Conservation (phyloP, 192 early-diverging fungal species). For the Diversispora epigaea region DNA sequence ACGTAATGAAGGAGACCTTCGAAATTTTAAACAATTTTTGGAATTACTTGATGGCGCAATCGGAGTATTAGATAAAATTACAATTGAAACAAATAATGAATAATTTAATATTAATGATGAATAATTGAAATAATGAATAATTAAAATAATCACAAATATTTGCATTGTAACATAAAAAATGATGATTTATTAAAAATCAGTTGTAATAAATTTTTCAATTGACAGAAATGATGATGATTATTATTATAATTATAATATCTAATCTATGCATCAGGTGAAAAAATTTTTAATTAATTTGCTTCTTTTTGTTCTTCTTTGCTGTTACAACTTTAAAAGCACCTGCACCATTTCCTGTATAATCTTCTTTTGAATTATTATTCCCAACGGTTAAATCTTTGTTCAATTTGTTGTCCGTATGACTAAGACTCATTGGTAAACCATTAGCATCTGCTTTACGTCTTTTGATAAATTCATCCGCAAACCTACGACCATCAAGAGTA, state of each 20-base stretch:
- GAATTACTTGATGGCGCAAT: constrained; percentile 10
- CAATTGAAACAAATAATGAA: neutral
- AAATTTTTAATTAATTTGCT: neutral
- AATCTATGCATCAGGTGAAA: too few species aligned
- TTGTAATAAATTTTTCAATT: too few species aligned
- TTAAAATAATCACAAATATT: too few species aligned
- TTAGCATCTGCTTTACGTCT: constrained; percentile 67
- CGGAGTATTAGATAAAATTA: neutral
- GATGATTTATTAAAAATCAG: too few species aligned
- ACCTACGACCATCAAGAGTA: constrained; percentile 70
- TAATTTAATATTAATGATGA: neutral
- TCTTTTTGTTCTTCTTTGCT: constrained; percentile 49
- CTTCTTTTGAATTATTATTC: constrained; percentile 28
- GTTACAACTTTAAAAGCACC: constrained; percentile 45
- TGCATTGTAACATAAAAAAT: too few species aligned
- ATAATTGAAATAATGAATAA: too few species aligned
- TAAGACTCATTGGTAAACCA: constrained; percentile 37
- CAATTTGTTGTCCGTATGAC: constrained; percentile 31
- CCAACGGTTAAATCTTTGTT: constrained; percentile 34
- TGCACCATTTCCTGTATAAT: neutral
- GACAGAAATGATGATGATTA: too few species aligned
- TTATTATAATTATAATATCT: too few species aligned
- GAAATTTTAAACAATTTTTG: constrained; percentile 24
- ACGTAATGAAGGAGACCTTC: constrained; percentile 16
- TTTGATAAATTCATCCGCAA: constrained; percentile 77